Conservation (phyloP, 495 filamentous ascomycete species). For the Penicillium maclennaniae region DNA sequence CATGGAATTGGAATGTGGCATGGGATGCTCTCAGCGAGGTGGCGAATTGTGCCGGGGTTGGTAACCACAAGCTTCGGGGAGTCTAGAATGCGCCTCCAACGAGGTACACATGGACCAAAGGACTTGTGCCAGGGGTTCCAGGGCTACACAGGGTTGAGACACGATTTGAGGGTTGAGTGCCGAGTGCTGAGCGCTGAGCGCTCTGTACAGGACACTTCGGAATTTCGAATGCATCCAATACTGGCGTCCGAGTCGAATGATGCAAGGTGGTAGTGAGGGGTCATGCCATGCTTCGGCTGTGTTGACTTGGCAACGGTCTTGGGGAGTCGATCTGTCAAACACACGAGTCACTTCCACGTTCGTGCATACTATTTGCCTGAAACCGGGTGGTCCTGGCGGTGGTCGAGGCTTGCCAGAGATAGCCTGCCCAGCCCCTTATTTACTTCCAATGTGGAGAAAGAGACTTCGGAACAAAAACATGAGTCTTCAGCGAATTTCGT, state of each 20-base stretch:
- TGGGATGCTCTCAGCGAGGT: background rate
- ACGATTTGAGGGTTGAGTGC: background rate
- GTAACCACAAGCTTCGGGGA: background rate
- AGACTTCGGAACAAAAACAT: too few species aligned
- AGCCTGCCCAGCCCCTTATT: too few species aligned
- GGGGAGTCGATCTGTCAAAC: constrained; percentile 13
- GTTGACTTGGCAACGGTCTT: constrained; percentile 22
- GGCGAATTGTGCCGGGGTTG: constrained; percentile 1
- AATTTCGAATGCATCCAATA: background rate
- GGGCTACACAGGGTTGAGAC: background rate
- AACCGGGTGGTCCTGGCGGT: too few species aligned
- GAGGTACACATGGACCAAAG: background rate
- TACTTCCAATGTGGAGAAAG: too few species aligned
- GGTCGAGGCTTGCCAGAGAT: too few species aligned
- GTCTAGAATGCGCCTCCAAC: constrained; percentile 1
- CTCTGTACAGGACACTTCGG: background rate
- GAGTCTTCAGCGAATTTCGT: too few species aligned
- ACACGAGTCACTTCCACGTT: background rate
- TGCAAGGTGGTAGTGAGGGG: background rate
- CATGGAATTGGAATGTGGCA: constrained; percentile 3
- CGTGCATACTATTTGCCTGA: too few species aligned
- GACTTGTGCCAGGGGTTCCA: background rate
- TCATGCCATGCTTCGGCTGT: background rate
- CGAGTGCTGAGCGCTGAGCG: too few species aligned
- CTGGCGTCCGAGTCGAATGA: background rate